A percentile compares a stretch with the other conserved stretches of the same genome.
Conservation (phyloP, 208 protist genomes). For the Porcisia deanei region DNA sequence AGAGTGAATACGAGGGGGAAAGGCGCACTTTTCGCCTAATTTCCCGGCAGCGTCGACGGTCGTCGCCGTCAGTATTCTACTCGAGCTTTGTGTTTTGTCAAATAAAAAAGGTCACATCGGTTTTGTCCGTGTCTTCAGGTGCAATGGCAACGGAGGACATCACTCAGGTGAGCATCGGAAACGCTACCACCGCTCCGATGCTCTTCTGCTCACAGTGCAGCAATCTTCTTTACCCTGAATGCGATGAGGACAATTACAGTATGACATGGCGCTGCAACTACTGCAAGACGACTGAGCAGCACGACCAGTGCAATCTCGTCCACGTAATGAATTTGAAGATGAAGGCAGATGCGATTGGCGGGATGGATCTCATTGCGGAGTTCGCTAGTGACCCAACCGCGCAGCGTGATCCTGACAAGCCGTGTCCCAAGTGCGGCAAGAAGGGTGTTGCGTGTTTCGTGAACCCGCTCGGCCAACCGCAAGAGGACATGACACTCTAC, state of each 20-base stretch:
- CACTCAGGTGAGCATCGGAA: conserved; percentile 27
- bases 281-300: conserved; percentile 78
- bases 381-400: conserved; percentile 91
- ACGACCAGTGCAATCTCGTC: conserved; percentile 84
- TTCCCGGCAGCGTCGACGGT: not conserved
- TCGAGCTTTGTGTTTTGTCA: conserved; percentile 9
- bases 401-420: conserved; percentile 79
- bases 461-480: conserved; percentile 85
- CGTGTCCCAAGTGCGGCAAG: conserved; percentile 65
- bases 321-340: conserved; percentile 90
- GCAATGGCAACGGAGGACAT: conserved; percentile 24
- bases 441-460: conserved; percentile 87
- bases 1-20: too few species aligned
- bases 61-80: not conserved
- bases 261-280: conserved; percentile 89
- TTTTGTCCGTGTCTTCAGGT: not conserved
- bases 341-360: conserved; percentile 73
- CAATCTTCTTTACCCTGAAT: conserved; percentile 90
- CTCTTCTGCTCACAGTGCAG: conserved; percentile 86
- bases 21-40: too few species aligned
- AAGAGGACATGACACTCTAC: conserved; percentile 92
- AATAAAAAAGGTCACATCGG: not conserved
- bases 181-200: conserved; percentile 77
- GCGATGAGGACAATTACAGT: conserved; percentile 41
- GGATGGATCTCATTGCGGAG: conserved; percentile 81